Evolutionary conservation across 2,329 filamentous ascomycete genomes (phyloP).

Genomic region (Colletotrichum truncatum): DNA sequence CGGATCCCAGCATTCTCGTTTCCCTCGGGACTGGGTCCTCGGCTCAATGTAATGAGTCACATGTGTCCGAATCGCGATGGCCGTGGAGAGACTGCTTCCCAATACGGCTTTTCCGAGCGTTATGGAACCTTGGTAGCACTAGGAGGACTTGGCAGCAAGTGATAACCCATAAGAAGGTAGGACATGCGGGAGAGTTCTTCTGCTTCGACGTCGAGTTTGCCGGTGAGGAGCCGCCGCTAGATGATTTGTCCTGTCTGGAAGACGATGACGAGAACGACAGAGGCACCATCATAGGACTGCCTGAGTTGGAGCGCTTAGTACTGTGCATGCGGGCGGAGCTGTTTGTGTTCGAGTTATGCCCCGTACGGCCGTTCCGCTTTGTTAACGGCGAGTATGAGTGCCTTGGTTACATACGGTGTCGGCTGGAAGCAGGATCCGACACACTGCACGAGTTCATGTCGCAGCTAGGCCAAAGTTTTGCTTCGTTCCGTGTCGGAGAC

Average conservation of each 20-base stretch:
- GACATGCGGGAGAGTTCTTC: conserved; percentile 8
- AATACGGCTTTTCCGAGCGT: not conserved
- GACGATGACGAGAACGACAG: not conserved
- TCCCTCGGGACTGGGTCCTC: conserved; percentile 31
- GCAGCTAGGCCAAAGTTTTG: not conserved
- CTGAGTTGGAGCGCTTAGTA: not conserved
- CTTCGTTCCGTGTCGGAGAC: not conserved
- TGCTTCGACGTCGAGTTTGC: not conserved
- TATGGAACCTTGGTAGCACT: conserved; percentile 25
- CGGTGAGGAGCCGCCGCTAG: not conserved
- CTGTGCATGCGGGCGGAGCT: not conserved
- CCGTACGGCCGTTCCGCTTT: not conserved
- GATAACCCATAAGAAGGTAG: conserved; percentile 22
- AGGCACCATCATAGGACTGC: not conserved
- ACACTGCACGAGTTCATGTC: not conserved
- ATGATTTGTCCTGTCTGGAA: not conserved
- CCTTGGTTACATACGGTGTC: not conserved
- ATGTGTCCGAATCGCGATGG: not conserved
- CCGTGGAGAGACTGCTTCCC: not conserved
- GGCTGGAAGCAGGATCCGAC: not conserved
- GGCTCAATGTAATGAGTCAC: no score
- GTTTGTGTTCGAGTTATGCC: not conserved
- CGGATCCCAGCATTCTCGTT: conserved; percentile 32
- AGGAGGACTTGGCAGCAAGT: conserved; percentile 28
- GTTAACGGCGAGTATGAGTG: not conserved